Base-by-base conservation (phyloP, 257 asterid species). In the Solanum sejunctum region DNA sequence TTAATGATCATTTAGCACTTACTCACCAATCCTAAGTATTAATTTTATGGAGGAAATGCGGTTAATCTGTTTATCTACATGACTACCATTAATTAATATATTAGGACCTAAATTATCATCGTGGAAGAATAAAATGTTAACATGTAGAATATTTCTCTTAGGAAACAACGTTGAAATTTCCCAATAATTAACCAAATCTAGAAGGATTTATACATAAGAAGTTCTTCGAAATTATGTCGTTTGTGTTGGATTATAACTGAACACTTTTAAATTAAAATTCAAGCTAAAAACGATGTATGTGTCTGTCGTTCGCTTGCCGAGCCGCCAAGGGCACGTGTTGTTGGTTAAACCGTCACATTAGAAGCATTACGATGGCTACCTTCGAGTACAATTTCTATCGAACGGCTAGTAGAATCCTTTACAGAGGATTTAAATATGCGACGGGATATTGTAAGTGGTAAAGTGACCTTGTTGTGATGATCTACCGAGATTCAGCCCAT, bases 221-320 rank as follows among this genome's bases (percentile, higher is more conserved):
- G 39, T 11, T 72, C 39, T 72, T 72, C 41, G 3, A 72, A 72
- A 52, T 12, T 11, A 23, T 61, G 8, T 41, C 1, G n/a, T 6
- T 36, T 32, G 36, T 32, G 36, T 3, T 32, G 36, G 36, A 32
- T 32, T 32, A 32, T 32, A 3, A 32, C 36, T 32, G 3, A 3
- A 32, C 3, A 32, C 3, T 32, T 32, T 3, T 32, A 32, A 32
- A 0, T 32, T 0, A 2, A 28, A 28, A 28, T 28, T 28, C 2
- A 28, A 2, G 32, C 0, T 32, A 32, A 1, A 32, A 32, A 3
- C 36, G 3, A 32, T 0, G 3, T 32, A 32, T 32, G 3, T 3
- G 36, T 3, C 3, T 0, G 36, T 0, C 36, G 3, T 32, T 3
- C 0, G 3, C 36, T 32, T 32, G 36, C 0, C 3, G 3, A 32